Evolutionary conservation across 495 filamentous ascomycete species (phyloP).

Genomic region (Daldinia grandis): DNA sequence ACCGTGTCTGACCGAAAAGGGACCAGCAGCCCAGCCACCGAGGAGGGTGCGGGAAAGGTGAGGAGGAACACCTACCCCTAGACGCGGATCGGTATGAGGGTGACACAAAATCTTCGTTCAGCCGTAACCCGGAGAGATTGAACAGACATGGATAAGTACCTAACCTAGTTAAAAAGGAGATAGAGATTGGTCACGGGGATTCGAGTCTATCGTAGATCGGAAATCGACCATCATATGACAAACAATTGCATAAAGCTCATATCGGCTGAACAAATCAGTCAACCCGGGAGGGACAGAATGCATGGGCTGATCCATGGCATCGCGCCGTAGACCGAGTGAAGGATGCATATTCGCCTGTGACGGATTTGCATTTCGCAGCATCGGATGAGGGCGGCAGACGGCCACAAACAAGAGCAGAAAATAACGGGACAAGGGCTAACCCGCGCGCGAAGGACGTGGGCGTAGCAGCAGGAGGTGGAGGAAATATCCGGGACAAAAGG

Average conservation of each 20-base stretch:
- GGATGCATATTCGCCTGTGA: slow-evolving; percentile 46
- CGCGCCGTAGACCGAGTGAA: slow-evolving; percentile 43
- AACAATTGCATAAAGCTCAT: slow-evolving; percentile 45
- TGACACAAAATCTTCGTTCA: slow-evolving; percentile 40
- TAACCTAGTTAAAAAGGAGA: slow-evolving; percentile 1
- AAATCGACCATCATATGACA: slow-evolving; percentile 44
- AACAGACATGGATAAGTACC: slow-evolving; percentile 30
- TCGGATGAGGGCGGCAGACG: slow-evolving; percentile 44
- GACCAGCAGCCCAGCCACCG: slow-evolving; percentile 36
- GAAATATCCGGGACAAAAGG: slow-evolving; percentile 2
- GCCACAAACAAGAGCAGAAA: slow-evolving; percentile 26
- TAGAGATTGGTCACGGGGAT: slow-evolving; percentile 36
- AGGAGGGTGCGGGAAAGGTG: slow-evolving; percentile 38
- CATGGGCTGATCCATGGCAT: slow-evolving; percentile 44
- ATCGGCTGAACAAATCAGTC: slow-evolving; percentile 46
- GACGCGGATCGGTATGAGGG: slow-evolving; percentile 40
- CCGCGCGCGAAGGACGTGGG: slow-evolving; percentile 30
- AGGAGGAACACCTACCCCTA: slow-evolving; percentile 24
- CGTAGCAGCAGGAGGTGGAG: slow-evolving; percentile 20
- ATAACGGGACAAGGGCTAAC: slow-evolving; percentile 19
- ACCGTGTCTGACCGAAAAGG: slow-evolving; percentile 43
- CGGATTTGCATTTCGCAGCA: slow-evolving; percentile 44
- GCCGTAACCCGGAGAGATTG: slow-evolving; percentile 33
- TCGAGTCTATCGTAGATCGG: slow-evolving; percentile 34
- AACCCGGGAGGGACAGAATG: slow-evolving; percentile 39